Evolutionary conservation across 2,329 filamentous ascomycete genomes (phyloP), one percentile per base, ranked within the genome.

Genomic region (Xylariaceae sp.): DNA sequence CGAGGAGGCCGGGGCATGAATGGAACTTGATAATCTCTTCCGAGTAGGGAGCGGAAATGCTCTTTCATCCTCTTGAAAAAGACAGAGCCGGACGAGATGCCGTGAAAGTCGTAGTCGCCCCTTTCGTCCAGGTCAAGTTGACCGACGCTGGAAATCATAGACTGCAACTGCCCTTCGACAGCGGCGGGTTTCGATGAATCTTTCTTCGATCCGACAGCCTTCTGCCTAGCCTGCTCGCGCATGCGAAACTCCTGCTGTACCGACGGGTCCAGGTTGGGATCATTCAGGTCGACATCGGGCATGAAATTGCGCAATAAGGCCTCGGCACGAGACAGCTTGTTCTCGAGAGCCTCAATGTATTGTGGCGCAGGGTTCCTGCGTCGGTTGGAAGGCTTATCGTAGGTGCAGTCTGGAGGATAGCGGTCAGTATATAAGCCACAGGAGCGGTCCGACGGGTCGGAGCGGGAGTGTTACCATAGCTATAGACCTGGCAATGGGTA

Each of bases 401-500:
- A 94, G 18, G 88, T 94, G 59, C 89, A 95, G 56, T 94, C 88
- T 94, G 38, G 18, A 19, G 37, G 17, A 17, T 27, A 25, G 21
- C 38, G 11, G 52, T 57, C 45, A 55, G 52, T 38, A 5, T 21
- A 27, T 14, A 13, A 23, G 21, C 21, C 21, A 23, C 12, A 23
- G 8, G 8, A 12, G 21, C 21, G 8, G 21, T 12, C 8, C 8
- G 21, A 8, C 21, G 12, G 12, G 21, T 8, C 21, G 22, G 23
- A 31, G 15, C 31, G 23, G 22, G 32, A 32, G 32, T 36, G 19
- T 55, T 72, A 95, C 92, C 90, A 68, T 98, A 98, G 57, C 88
- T 95, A 61, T 98, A 98, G 31, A 96, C 88, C 9, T 89, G 94
- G 59, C 92, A 98, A 60, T 96, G 92, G 0, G 89, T 95, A 61